phyloP scores from a whole-genome alignment of 2,329 filamentous ascomycete genomes.

The Exophiala mesophila region DNA sequence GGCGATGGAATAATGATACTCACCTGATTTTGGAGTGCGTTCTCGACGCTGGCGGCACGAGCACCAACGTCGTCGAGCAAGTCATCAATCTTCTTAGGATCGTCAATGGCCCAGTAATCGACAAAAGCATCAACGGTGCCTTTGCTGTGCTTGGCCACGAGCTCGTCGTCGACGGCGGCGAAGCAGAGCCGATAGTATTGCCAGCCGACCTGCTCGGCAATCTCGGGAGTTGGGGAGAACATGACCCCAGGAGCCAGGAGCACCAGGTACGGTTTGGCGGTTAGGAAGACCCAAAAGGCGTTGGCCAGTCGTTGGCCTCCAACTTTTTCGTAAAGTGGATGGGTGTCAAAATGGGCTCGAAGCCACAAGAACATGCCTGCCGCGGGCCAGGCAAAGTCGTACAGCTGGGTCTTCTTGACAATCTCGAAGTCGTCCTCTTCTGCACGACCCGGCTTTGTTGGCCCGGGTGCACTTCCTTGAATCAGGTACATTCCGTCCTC shows the following conservation, averaged over 20 bases:
- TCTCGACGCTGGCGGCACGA: background rate
- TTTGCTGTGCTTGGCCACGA: conserved; percentile 58
- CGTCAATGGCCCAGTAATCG: conserved; percentile 72
- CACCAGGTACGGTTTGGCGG: conserved; percentile 63
- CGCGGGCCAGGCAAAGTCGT: conserved; percentile 72
- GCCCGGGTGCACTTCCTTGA: no score
- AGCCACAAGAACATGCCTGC: conserved; percentile 94
- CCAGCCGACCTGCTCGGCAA: conserved; percentile 58
- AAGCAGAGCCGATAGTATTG: conserved; percentile 76
- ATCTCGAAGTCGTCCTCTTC: conserved; percentile 62
- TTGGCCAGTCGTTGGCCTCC: conserved; percentile 53
- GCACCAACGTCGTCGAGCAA: conserved; percentile 43
- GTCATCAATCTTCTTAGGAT: conserved; percentile 60
- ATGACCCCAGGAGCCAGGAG: conserved; percentile 67
- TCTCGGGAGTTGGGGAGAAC: conserved; percentile 64
- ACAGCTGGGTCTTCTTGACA: conserved; percentile 68
- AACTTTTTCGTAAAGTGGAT: conserved; percentile 59
- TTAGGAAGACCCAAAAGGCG: conserved; percentile 68
- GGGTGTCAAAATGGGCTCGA: conserved; percentile 53
- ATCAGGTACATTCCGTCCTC: conserved; percentile 60
- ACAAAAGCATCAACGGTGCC: conserved; percentile 65
- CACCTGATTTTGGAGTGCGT: conserved; percentile 12
- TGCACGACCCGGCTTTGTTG: no score
- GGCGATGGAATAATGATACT: conserved; percentile 4
- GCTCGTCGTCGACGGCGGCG: conserved; percentile 70